Evolutionary conservation across 208 protist species (phyloP).

Genomic region (Leishmania mexicana): DNA sequence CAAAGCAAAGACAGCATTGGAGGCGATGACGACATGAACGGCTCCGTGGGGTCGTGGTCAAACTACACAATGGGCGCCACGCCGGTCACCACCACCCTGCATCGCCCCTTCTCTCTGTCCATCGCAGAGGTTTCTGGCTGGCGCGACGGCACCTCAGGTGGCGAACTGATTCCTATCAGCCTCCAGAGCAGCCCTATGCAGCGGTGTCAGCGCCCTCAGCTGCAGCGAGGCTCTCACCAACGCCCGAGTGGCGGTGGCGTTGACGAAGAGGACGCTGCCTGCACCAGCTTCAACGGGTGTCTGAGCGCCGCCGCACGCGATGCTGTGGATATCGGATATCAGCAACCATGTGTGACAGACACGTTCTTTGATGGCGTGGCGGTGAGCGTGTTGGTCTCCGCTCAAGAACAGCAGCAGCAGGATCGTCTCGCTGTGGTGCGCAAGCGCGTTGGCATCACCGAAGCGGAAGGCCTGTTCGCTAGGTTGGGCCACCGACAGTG

Average conservation of each 20-base stretch:
- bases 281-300: neutral
- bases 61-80: conserved; percentile 1
- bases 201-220: neutral
- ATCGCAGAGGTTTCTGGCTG: neutral
- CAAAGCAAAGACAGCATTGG: neutral
- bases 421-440: neutral
- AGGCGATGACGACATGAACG: conserved; percentile 4
- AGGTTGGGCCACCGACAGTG: neutral
- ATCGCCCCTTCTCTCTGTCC: neutral
- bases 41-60: neutral
- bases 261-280: neutral
- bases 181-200: conserved; percentile 2
- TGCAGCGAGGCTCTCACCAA: neutral
- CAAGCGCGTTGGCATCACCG: neutral
- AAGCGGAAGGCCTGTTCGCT: neutral
- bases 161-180: neutral
- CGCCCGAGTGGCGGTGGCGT: neutral
- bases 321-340: neutral
- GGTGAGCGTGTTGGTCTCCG: neutral
- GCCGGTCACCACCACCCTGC: neutral
- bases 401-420: neutral
- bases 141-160: neutral
- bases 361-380: conserved; percentile 15
- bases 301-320: neutral
- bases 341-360: conserved; percentile 6